Conservation (phyloP, 2,329 filamentous ascomycete genomes). For the Microsporum ferrugineum region DNA sequence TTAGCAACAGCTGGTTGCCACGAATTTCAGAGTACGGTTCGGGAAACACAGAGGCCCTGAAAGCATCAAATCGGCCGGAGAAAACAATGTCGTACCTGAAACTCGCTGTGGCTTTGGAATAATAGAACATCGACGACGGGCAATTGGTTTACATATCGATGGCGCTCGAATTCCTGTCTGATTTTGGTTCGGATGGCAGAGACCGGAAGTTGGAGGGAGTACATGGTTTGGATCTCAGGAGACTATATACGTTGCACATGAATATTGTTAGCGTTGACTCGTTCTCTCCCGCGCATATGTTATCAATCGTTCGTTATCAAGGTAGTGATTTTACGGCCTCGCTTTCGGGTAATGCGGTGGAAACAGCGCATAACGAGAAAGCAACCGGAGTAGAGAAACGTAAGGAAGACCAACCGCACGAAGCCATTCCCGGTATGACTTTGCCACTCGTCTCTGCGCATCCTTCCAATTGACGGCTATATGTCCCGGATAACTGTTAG, state of each 20-base stretch:
- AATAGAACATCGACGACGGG: conserved; percentile 79
- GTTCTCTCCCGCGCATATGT: no score
- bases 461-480: conserved; percentile 79
- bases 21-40: no score
- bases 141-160: conserved; percentile 85
- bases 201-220: conserved; percentile 80
- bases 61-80: no score
- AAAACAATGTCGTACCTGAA: conserved; percentile 53
- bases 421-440: conserved; percentile 90
- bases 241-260: conserved; percentile 47
- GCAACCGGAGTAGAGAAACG: neutral
- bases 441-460: conserved; percentile 74
- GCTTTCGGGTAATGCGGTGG: neutral
- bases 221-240: conserved; percentile 95
- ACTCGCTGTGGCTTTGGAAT: conserved; percentile 84
- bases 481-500: neutral
- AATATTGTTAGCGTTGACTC: neutral
- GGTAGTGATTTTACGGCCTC: neutral
- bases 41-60: no score
- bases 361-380: neutral
- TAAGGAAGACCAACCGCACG: conserved; percentile 63
- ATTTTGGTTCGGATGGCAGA: conserved; percentile 84
- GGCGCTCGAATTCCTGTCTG: conserved; percentile 90
- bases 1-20: neutral
- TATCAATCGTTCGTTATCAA: neutral